Conservation (phyloP, 2,329 filamentous ascomycete genomes). For the Chrysosporium queenslandicum region DNA sequence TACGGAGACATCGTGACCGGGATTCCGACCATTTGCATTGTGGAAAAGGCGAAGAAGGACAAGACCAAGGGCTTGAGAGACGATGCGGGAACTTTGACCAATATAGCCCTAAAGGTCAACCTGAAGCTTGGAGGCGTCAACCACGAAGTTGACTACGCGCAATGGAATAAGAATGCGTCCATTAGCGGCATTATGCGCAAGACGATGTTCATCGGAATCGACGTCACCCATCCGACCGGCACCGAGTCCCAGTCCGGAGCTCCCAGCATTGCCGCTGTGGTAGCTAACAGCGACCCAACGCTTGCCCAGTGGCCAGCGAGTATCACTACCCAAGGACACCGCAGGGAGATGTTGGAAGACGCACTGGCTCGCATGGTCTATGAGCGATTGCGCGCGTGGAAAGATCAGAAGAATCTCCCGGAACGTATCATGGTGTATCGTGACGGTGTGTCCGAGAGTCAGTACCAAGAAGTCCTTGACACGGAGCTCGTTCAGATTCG, state of each 20-base stretch:
- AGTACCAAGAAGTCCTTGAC: constrained; percentile 60
- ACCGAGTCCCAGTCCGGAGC: constrained; percentile 48
- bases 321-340: constrained; percentile 53
- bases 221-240: constrained; percentile 74
- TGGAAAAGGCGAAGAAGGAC: constrained; percentile 5
- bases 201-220: constrained; percentile 79
- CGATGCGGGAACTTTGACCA: constrained; percentile 36
- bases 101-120: constrained; percentile 69
- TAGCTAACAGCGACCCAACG: constrained; percentile 59
- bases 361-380: constrained; percentile 51
- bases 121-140: constrained; percentile 63
- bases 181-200: constrained; percentile 51
- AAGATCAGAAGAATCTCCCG: constrained; percentile 40
- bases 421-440: constrained; percentile 73
- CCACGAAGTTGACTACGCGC: constrained; percentile 51
- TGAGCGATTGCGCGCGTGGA: constrained; percentile 57
- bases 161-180: constrained; percentile 35
- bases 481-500: constrained; percentile 50
- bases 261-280: constrained; percentile 70
- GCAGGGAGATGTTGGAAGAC: constrained; percentile 60
- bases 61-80: background rate
- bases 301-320: constrained; percentile 70
- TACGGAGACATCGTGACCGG: constrained; percentile 17
- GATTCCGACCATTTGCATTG: constrained; percentile 17
- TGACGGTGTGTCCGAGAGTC: constrained; percentile 80